Evolutionary conservation across 208 protist species (phyloP), one percentile per base, ranked within the genome.

Genomic region (Trichomonas tenax): DNA sequence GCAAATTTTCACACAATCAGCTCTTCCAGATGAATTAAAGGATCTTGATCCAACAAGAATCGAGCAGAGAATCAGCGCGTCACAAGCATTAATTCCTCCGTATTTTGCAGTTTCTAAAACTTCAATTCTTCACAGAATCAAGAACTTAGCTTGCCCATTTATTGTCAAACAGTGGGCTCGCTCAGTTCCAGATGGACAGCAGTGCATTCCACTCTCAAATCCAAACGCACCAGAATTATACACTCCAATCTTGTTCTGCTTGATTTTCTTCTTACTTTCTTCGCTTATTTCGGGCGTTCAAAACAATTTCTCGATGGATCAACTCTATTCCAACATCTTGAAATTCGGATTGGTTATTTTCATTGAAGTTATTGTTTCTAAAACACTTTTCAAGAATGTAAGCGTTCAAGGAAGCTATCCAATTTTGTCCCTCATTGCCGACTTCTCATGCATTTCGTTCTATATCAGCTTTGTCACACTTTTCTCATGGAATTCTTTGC

Each of bases 221-320:
- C 86, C 86, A 38, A 93, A 93, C 45, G 17, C 36, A 21, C 86
- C 86, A 93, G 86, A 93, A 58, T 51, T 93, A 51, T 93, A 93
- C 51, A 93, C 86, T 38, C 86, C 86, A 38, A 17, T 93, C 21
- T 23, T 58, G 21, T 93, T 51, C 17, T n/a, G 15, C 45, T 51
- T 51, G 6, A 17, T 34, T 38, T 93, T 93, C 44, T 38, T 93
- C 26, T 44, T 93, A 38, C 26, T 93, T 11, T 51, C 44, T 38
- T 48, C 86, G 11, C 8, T 93, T 9, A n/a, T n/a, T 51, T 26
- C 15, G 36, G 44, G 40, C 15, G 31, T 93, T 0, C 23, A 93
- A 10, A 26, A 93, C 26, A 40, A 34, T 36, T 93, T 93, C 31
- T 93, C 86, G 0, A 48, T 93, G 41, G 86, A 93, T 4, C 1